Evolutionary conservation across 2,329 filamentous ascomycete species (phyloP).

Genomic region (Paecilomyces variotii): DNA sequence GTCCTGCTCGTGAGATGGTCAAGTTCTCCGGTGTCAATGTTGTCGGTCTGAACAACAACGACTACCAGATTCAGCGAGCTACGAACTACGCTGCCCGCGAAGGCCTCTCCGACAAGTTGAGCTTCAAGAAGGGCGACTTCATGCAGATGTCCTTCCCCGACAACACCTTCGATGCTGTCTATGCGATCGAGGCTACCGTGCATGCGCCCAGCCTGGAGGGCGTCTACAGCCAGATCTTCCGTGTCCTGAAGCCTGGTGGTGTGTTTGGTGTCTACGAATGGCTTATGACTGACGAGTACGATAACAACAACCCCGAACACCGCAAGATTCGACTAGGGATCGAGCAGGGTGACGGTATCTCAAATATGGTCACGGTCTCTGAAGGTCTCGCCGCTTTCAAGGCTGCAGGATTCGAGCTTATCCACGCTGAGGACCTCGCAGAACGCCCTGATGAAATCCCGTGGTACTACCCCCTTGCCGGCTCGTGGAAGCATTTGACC

Average conservation of each 20-base stretch:
- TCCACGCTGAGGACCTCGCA: slow-evolving; percentile 80
- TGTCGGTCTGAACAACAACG: slow-evolving; percentile 95
- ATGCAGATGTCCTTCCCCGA: slow-evolving; percentile 98
- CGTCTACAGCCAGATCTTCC: slow-evolving; percentile 90
- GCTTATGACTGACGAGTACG: slow-evolving; percentile 95
- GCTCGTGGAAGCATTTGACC: slow-evolving; percentile 75
- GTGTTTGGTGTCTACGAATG: slow-evolving; percentile 97
- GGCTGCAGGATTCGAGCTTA: slow-evolving; percentile 75
- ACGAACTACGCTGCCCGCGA: slow-evolving; percentile 75
- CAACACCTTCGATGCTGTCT: slow-evolving; percentile 87
- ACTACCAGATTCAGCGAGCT: slow-evolving; percentile 97
- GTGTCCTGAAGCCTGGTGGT: slow-evolving; percentile 91
- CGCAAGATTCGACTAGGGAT: slow-evolving; percentile 88
- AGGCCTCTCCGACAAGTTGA: slow-evolving; percentile 68
- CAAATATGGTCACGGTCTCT: slow-evolving; percentile 86
- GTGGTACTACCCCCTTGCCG: slow-evolving; percentile 91
- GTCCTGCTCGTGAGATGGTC: slow-evolving; percentile 89
- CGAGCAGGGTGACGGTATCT: slow-evolving; percentile 92
- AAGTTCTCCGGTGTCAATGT: slow-evolving; percentile 89
- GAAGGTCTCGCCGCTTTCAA: slow-evolving; percentile 79
- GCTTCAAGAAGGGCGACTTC: slow-evolving; percentile 92
- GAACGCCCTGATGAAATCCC: slow-evolving; percentile 65
- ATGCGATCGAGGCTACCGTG: slow-evolving; percentile 94
- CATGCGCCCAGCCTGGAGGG: slow-evolving; percentile 86
- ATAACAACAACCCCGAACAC: slow-evolving; percentile 80